These are phyloP conservation scores for Letharia columbiana DNA, from an alignment of 495 filamentous ascomycete genomes.

Conservation along the genomic window DNA sequence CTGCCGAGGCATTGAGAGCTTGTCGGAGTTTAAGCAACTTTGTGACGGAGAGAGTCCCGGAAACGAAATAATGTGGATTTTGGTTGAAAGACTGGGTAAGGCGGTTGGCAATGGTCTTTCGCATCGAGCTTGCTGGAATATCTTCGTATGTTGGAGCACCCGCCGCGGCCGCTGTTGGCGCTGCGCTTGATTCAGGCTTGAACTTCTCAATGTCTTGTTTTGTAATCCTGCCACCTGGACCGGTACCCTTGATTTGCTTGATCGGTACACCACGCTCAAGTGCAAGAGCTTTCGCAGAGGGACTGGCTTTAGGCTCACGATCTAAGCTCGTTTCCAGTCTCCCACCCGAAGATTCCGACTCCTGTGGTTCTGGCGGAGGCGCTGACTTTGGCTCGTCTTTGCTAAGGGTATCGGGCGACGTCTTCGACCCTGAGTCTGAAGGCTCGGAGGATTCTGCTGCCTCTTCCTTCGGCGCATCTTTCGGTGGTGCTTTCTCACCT, in stretches of 20 bases:
- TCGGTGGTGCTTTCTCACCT: conserved; percentile 59
- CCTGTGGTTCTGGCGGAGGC: conserved; percentile 49
- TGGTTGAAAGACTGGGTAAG: conserved; percentile 81
- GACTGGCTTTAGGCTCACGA: conserved; percentile 62
- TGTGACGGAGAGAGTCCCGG: conserved; percentile 72
- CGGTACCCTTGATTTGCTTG: conserved; percentile 76
- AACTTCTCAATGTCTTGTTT: conserved; percentile 88
- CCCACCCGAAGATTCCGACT: conserved; percentile 66
- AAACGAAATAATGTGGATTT: conserved; percentile 98
- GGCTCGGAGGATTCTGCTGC: conserved; percentile 50
- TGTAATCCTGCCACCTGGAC: conserved; percentile 77
- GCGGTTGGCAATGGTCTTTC: conserved; percentile 91
- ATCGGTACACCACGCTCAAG: conserved; percentile 77
- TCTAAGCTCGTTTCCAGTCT: conserved; percentile 76
- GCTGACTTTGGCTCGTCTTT: conserved; percentile 33
- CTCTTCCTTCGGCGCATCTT: conserved; percentile 53
- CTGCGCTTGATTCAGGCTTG: conserved; percentile 42
- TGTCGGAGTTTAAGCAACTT: conserved; percentile 95
- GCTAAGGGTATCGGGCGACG: conserved; percentile 49
- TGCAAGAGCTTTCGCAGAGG: conserved; percentile 71
- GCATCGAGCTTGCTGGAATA: conserved; percentile 80
- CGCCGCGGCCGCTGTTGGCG: conserved; percentile 41
- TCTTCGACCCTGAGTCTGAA: conserved; percentile 43
- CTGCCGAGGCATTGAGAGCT: conserved; percentile 78
- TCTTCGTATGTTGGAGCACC: conserved; percentile 65